These are phyloP conservation scores for Penicillium frequentans DNA, from an alignment of 2,329 filamentous ascomycete species.

Conservation along the genomic window DNA sequence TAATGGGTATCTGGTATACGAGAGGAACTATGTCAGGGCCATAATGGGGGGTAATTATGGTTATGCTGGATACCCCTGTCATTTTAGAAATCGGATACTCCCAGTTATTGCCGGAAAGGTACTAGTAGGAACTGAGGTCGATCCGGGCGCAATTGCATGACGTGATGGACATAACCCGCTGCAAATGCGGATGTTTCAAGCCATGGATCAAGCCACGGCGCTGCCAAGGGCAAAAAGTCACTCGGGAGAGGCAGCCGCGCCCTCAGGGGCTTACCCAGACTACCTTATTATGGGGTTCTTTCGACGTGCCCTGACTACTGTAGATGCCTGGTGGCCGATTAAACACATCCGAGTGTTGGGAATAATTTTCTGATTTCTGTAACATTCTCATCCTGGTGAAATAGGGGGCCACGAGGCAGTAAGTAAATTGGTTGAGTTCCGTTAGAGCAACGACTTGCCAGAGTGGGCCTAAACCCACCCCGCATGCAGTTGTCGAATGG, in stretches of 20 bases:
- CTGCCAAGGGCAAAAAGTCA: not conserved
- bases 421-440: not conserved
- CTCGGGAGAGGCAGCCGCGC: constrained; percentile 7
- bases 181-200: constrained; percentile 3
- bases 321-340: not conserved
- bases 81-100: constrained; percentile 1
- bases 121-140: constrained; percentile 10
- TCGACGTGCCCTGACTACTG: not conserved
- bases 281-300: not conserved
- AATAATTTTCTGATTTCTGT: not conserved
- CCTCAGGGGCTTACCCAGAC: not conserved
- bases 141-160: constrained; percentile 15
- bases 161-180: constrained; percentile 10
- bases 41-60: constrained; percentile 10
- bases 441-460: constrained; percentile 13
- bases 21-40: not conserved
- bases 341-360: not conserved
- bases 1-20: constrained; percentile 9
- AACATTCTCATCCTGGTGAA: not conserved
- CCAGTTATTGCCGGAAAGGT: constrained; percentile 2
- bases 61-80: constrained; percentile 8
- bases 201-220: constrained; percentile 6
- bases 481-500: constrained; percentile 21
- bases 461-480: constrained; percentile 13
- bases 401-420: not conserved